Evolutionary conservation across 768 basidiomycete genomes (phyloP).

Genomic region (Clitopilus hobsonii): DNA sequence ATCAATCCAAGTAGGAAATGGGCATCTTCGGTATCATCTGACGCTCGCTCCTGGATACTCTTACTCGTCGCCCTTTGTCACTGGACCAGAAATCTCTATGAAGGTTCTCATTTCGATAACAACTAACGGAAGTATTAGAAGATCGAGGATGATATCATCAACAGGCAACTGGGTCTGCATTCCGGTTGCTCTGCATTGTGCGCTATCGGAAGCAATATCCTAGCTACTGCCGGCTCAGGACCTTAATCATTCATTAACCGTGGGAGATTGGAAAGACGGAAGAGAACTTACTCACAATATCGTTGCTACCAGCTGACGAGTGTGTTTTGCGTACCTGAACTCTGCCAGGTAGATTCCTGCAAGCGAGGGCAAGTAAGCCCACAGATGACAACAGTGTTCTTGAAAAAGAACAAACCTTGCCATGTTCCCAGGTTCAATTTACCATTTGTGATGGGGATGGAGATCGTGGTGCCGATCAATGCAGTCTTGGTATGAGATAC

Average conservation of each 20-base stretch:
- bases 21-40: neutral
- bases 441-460: slow-evolving; percentile 79
- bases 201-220: neutral
- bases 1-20: neutral
- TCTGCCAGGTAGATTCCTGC: slow-evolving; percentile 85
- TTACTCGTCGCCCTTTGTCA: neutral
- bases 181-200: too few species aligned
- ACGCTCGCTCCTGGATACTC: neutral
- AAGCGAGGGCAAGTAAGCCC: neutral
- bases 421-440: slow-evolving; percentile 83
- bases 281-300: slow-evolving; percentile 60
- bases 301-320: slow-evolving; percentile 73
- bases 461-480: slow-evolving; percentile 77
- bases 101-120: neutral
- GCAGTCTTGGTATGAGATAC: slow-evolving; percentile 91
- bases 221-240: neutral
- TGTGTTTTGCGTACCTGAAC: slow-evolving; percentile 67
- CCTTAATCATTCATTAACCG: neutral
- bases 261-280: neutral
- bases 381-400: neutral
- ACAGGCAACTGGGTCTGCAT: neutral
- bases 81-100: neutral
- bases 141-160: neutral
- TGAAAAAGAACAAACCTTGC: slow-evolving; percentile 57
- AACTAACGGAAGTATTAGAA: neutral